Evolutionary conservation across 257 asterid genomes (phyloP).

Genomic region (Lycium barbarum): DNA sequence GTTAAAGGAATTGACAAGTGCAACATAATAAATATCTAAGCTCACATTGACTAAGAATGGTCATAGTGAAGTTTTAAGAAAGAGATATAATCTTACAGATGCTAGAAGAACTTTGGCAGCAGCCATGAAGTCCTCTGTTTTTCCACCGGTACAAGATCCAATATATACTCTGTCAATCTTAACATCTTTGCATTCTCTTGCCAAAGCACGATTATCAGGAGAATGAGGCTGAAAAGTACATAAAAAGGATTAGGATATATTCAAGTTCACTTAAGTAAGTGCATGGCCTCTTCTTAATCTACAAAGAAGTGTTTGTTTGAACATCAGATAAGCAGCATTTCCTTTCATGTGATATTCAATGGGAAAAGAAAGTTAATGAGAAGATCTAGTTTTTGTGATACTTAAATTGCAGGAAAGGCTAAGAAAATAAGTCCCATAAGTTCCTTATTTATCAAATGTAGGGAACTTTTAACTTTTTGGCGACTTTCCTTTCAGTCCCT

Average conservation of each 20-base stretch:
- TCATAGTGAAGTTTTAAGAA: not conserved
- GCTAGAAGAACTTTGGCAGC: slow-evolving; percentile 93
- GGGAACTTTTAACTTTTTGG: not conserved
- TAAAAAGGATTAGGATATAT: not conserved
- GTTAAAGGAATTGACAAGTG: not conserved
- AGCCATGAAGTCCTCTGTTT: slow-evolving; percentile 96
- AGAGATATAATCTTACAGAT: slow-evolving; percentile 56
- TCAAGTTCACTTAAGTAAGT: not conserved
- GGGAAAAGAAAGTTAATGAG: not conserved
- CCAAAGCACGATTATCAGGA: slow-evolving; percentile 96
- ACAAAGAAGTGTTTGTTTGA: not conserved
- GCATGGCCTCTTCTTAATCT: not conserved
- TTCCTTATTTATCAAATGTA: not conserved
- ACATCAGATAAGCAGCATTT: slow-evolving; percentile 28
- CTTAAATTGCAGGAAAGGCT: no score
- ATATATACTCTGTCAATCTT: slow-evolving; percentile 92
- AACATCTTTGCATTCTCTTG: slow-evolving; percentile 94
- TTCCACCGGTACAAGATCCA: slow-evolving; percentile 98
- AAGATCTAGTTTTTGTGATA: not conserved
- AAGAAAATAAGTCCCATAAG: no score
- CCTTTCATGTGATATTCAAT: not conserved
- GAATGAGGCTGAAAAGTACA: slow-evolving; percentile 79
- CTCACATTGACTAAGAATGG: no score
- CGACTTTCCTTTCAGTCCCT: no score
- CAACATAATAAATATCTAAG: not conserved